Evolutionary conservation across 371 early-diverging fungal genomes (phyloP).

Genomic region (Sporodiniella umbellata): DNA sequence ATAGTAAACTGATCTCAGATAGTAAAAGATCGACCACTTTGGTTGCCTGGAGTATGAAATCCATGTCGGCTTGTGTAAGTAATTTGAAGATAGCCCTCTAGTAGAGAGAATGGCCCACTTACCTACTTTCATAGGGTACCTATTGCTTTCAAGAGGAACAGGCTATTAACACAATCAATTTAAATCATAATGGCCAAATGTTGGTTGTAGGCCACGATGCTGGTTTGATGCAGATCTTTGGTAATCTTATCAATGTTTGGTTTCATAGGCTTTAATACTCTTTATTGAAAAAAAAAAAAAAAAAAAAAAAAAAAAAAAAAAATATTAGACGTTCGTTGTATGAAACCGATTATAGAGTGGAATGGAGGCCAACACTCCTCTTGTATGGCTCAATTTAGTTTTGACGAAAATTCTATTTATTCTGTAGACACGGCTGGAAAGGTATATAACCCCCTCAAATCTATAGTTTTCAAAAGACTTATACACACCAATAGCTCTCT

Average conservation of each 20-base stretch:
- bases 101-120: not conserved
- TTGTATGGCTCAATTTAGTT: slow-evolving; percentile 61
- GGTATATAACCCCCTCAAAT: slow-evolving; percentile 25
- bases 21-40: slow-evolving; percentile 37
- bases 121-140: slow-evolving; percentile 17
- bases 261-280: too few species aligned
- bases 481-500: slow-evolving; percentile 21
- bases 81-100: not conserved
- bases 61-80: slow-evolving; percentile 54
- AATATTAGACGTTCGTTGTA: slow-evolving; percentile 48
- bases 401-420: slow-evolving; percentile 65
- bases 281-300: not conserved
- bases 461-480: not conserved
- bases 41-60: slow-evolving; percentile 60
- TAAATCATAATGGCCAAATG: slow-evolving; percentile 68
- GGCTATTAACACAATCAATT: slow-evolving; percentile 51
- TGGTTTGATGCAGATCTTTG: slow-evolving; percentile 58
- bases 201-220: slow-evolving; percentile 53
- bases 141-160: slow-evolving; percentile 24
- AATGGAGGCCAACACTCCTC: slow-evolving; percentile 26
- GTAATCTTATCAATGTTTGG: too few species aligned
- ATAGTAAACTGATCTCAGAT: slow-evolving; percentile 18
- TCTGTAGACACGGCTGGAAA: slow-evolving; percentile 49
- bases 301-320: too few species aligned
- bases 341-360: slow-evolving; percentile 64